phyloP scores from a whole-genome alignment of 75 land plant genomes.

The Azolla pinnata region DNA sequence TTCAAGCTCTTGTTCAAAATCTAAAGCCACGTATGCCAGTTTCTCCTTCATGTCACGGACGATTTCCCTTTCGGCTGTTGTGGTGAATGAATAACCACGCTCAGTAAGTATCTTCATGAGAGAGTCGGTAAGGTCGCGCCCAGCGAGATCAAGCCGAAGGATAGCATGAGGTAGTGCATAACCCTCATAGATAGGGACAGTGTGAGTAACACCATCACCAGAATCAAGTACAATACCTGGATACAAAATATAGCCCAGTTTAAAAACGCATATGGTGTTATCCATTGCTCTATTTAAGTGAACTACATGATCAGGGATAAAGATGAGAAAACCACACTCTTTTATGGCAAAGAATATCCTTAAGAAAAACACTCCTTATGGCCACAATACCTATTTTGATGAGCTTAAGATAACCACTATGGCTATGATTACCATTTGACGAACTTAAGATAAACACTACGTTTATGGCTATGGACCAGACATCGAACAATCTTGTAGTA shows the following conservation, averaged over 20 bases:
- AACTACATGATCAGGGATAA: too few relatives aligned
- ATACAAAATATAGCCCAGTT: not conserved
- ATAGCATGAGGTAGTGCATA: constrained; percentile 43
- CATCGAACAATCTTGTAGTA: too few relatives aligned
- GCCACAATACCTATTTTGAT: too few relatives aligned
- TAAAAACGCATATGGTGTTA: too few relatives aligned
- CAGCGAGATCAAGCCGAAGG: constrained; percentile 37
- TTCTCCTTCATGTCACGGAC: constrained; percentile 49
- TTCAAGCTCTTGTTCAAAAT: constrained; percentile 43
- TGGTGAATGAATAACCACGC: constrained; percentile 36
- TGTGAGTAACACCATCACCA: constrained; percentile 44
- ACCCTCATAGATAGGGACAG: constrained; percentile 40
- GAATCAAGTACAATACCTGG: constrained; percentile 31
- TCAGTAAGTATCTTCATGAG: constrained; percentile 7
- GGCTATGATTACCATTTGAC: too few relatives aligned
- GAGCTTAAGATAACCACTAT: too few relatives aligned
- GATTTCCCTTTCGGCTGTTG: constrained; percentile 44
- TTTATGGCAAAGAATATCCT: too few relatives aligned
- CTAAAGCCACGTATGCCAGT: constrained; percentile 46
- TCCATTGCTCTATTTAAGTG: too few relatives aligned
- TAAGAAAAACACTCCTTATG: too few relatives aligned
- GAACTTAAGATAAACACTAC: too few relatives aligned
- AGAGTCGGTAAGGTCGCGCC: constrained; percentile 40
- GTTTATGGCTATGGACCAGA: too few relatives aligned
- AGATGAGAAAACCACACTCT: too few relatives aligned